Conservation (phyloP, 2,329 filamentous ascomycete genomes). For the Aspergillus unguis region DNA sequence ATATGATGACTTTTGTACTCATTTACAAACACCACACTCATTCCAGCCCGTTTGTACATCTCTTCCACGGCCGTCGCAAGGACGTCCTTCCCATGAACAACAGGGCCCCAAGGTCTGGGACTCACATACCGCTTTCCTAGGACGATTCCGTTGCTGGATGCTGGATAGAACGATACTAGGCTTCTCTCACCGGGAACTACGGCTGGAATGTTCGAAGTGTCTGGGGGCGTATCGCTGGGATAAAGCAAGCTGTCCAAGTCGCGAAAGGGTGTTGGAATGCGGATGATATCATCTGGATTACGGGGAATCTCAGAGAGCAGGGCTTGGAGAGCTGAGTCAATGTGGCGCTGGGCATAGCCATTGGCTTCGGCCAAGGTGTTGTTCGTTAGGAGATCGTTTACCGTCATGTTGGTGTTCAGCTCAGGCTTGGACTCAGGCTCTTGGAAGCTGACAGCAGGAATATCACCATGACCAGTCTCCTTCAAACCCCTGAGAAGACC, state of each 20-base stretch:
- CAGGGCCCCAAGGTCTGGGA: slow-evolving; percentile 20
- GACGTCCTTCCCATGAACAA: slow-evolving; percentile 20
- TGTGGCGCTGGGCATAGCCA: neutral
- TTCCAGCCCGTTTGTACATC: slow-evolving; percentile 14
- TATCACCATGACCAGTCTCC: no score
- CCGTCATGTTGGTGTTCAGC: neutral
- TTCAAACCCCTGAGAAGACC: neutral
- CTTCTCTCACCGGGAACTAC: neutral
- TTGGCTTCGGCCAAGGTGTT: neutral
- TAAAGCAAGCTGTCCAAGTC: neutral
- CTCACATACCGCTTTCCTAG: slow-evolving; percentile 16
- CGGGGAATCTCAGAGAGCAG: neutral
- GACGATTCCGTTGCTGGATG: slow-evolving; percentile 12
- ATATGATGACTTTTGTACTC: slow-evolving; percentile 22
- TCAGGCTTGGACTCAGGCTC: neutral
- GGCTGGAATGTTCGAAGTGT: no score
- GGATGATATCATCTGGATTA: neutral
- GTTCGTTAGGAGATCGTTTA: neutral
- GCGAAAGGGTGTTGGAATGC: neutral
- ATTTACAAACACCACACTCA: slow-evolving; percentile 19
- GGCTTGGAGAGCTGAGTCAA: neutral
- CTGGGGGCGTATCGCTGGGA: no score
- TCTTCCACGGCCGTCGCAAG: slow-evolving; percentile 9
- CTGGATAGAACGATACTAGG: neutral
- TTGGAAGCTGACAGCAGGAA: no score